Evolutionary conservation across 192 early-diverging fungal genomes (phyloP).

Genomic region (Coemansia sp.): DNA sequence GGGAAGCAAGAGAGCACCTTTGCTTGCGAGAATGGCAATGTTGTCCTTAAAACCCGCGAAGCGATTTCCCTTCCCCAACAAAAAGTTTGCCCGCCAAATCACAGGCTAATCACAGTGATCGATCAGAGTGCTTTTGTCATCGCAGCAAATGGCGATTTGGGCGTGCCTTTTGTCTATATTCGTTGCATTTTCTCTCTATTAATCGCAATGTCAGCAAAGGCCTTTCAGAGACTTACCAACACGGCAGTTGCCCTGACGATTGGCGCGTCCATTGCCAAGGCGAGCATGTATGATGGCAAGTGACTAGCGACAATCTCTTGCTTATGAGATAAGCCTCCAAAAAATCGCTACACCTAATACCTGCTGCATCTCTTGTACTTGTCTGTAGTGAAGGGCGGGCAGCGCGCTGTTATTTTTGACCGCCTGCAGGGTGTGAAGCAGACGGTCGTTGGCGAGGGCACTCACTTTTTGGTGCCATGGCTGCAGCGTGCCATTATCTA

Average conservation of each 20-base stretch:
- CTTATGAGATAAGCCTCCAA: background rate
- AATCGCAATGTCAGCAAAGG: conserved; percentile 34
- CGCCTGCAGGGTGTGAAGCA: conserved; percentile 87
- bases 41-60: background rate
- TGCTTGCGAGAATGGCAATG: background rate
- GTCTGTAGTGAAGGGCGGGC: conserved; percentile 84
- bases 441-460: conserved; percentile 82
- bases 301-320: background rate
- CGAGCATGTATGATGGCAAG: conserved; percentile 92
- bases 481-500: conserved; percentile 84
- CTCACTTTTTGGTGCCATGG: conserved; percentile 98
- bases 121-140: conserved; percentile 1
- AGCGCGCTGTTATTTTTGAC: conserved; percentile 97
- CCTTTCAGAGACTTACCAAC: conserved; percentile 70
- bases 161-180: no score
- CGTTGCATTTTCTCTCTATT: no score
- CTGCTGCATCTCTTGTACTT: no score
- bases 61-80: no score
- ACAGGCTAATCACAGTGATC: background rate
- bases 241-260: conserved; percentile 74
- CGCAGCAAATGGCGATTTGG: no score
- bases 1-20: conserved; percentile 6
- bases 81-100: background rate
- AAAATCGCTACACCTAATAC: background rate
- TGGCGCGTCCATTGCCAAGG: conserved; percentile 67